Percentiles rank a stretch among this genome's conserved stretches.
These are phyloP conservation scores for Colletotrichum tropicale DNA, from an alignment of 2,329 filamentous ascomycete species.

Conservation along the genomic window DNA sequence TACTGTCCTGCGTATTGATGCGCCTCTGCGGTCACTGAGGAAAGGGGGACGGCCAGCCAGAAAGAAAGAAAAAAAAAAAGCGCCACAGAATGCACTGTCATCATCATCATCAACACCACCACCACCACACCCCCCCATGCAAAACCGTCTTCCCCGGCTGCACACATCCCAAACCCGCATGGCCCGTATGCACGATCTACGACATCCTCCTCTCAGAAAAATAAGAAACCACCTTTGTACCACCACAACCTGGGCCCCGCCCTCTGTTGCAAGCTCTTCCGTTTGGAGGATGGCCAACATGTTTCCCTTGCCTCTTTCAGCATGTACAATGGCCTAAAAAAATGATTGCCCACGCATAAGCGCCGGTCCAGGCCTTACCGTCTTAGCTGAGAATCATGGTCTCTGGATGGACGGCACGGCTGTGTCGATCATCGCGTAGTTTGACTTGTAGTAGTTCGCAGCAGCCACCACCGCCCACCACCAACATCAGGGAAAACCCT, in stretches of 20 bases:
- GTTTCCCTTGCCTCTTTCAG: not conserved
- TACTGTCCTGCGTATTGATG: not conserved
- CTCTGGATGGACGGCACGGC: not conserved
- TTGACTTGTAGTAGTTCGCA: not conserved
- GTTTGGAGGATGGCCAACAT: not conserved
- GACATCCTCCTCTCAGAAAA: not conserved
- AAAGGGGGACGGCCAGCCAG: not conserved
- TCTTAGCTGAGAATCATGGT: not conserved
- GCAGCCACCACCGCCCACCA: not conserved
- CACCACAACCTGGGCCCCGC: not conserved
- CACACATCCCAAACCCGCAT: not conserved
- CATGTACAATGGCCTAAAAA: not conserved
- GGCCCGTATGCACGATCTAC: not conserved
- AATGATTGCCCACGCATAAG: not conserved
- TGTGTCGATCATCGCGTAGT: not conserved
- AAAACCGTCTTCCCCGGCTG: not conserved
- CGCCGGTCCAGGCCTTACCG: not conserved
- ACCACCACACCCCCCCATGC: not conserved
- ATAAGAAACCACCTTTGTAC: not conserved
- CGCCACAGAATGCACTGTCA: not conserved
- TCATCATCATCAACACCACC: not conserved
- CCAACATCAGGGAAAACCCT: not conserved
- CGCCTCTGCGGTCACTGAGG: not conserved
- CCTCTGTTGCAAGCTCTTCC: not conserved
- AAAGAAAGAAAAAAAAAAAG: not conserved